Evolutionary conservation across 2,329 filamentous ascomycete genomes (phyloP).

Genomic region (Alternaria angustiovoidea): DNA sequence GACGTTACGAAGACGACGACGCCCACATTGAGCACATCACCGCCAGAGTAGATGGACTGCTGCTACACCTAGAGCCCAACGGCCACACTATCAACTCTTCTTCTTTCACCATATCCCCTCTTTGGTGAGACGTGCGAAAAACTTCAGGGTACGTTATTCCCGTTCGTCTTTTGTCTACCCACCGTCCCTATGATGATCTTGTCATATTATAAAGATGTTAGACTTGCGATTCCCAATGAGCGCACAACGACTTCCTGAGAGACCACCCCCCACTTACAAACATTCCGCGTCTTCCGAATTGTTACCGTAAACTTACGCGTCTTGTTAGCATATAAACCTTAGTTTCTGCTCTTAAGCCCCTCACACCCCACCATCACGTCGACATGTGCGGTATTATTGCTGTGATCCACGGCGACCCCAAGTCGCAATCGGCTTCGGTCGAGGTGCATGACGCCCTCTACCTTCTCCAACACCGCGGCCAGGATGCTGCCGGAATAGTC

Average conservation of each 20-base stretch:
- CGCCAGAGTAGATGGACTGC: conserved; percentile 15
- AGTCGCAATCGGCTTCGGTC: conserved; percentile 51
- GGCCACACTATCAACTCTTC: conserved; percentile 14
- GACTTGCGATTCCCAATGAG: conserved; percentile 51
- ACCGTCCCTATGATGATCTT: conserved; percentile 43
- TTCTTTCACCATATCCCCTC: conserved; percentile 11
- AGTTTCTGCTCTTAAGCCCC: not conserved
- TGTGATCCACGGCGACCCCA: conserved; percentile 56
- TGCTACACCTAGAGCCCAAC: conserved; percentile 19
- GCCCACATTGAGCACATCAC: conserved; percentile 4
- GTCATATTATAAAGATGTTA: conserved; percentile 52
- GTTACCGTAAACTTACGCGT: conserved; percentile 33
- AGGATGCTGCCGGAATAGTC: conserved; percentile 88
- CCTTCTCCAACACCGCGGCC: conserved; percentile 68
- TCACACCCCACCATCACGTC: conserved; percentile 14
- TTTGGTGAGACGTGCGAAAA: conserved; percentile 1
- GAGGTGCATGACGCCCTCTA: conserved; percentile 56
- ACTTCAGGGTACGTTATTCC: conserved; percentile 25
- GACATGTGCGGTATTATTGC: conserved; percentile 62
- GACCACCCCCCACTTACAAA: conserved; percentile 27
- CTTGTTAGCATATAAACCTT: conserved; percentile 17
- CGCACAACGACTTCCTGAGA: conserved; percentile 50
- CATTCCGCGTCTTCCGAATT: conserved; percentile 21
- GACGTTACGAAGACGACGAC: conserved; percentile 15
- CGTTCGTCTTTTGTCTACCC: not conserved